phyloP scores from a whole-genome alignment of 208 protist genomes.

The Wallacemonas rigidus region DNA sequence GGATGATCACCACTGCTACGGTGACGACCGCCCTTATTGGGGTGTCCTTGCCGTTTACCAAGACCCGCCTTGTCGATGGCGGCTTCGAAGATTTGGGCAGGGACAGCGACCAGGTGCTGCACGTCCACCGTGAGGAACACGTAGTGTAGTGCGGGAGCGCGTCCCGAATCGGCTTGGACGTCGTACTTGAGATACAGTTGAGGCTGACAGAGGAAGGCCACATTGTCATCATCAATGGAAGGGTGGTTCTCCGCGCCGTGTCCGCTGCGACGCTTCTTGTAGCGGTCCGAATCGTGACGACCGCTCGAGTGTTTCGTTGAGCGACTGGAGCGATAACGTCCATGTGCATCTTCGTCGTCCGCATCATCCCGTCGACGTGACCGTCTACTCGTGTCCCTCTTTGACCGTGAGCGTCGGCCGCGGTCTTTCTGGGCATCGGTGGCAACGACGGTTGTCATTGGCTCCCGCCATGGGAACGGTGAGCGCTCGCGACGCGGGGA shows the following conservation, averaged over 20 bases:
- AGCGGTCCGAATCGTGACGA: background rate
- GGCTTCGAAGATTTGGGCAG: slow-evolving; percentile 31
- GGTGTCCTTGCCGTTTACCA: slow-evolving; percentile 1
- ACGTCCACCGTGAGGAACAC: slow-evolving; percentile 60
- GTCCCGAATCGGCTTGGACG: background rate
- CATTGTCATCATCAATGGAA: slow-evolving; percentile 9
- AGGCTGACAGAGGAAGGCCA: slow-evolving; percentile 37
- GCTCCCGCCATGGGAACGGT: background rate
- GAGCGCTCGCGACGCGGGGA: background rate
- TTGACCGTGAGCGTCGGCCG: background rate
- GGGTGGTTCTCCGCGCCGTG: background rate
- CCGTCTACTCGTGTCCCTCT: background rate
- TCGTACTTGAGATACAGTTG: slow-evolving; percentile 50
- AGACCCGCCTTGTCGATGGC: slow-evolving; percentile 13
- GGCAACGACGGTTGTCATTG: background rate
- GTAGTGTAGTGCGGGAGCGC: slow-evolving; percentile 24
- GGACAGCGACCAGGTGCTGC: slow-evolving; percentile 45
- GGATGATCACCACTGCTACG: slow-evolving; percentile 11
- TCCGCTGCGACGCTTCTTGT: background rate
- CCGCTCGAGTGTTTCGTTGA: background rate
- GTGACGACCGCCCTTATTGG: background rate
- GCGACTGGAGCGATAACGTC: background rate
- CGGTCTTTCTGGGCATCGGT: no score
- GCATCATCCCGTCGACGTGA: background rate
- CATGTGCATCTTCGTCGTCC: background rate